These are phyloP conservation scores for Arthrobotrys conoides DNA, from an alignment of 2,329 filamentous ascomycete genomes.

Conservation along the genomic window DNA sequence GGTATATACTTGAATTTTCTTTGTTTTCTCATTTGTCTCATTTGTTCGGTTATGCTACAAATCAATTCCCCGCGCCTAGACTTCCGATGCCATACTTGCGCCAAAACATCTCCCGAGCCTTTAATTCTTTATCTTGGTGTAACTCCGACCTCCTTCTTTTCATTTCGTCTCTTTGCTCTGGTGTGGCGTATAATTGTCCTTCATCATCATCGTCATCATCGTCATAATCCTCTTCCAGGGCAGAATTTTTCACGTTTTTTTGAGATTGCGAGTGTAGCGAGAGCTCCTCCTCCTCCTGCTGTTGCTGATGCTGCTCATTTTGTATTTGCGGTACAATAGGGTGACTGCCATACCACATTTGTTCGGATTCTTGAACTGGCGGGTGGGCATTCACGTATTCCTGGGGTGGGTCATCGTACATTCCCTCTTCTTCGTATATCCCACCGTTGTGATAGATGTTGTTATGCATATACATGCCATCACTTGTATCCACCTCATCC, in stretches of 20 bases:
- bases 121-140: constrained; percentile 43
- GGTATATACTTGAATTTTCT: constrained; percentile 2
- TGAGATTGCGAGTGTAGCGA: not conserved
- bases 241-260: not conserved
- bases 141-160: constrained; percentile 36
- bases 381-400: constrained; percentile 56
- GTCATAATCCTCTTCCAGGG: not conserved
- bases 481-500: constrained; percentile 40
- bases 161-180: constrained; percentile 53
- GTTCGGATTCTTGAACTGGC: constrained; percentile 31
- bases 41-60: not conserved
- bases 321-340: not conserved
- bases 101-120: constrained; percentile 43
- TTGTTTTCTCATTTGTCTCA: not conserved
- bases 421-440: constrained; percentile 38
- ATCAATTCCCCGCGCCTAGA: constrained; percentile 26
- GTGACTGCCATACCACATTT: not conserved
- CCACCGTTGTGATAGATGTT: constrained; percentile 1
- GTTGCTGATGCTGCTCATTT: not conserved
- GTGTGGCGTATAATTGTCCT: constrained; percentile 52
- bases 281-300: not conserved
- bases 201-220: constrained; percentile 52
- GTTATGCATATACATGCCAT: constrained; percentile 27
- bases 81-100: constrained; percentile 36
- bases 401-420: constrained; percentile 52